phyloP scores from a whole-genome alignment of 1,284 basidiomycete species.

The Irpex sp. region DNA sequence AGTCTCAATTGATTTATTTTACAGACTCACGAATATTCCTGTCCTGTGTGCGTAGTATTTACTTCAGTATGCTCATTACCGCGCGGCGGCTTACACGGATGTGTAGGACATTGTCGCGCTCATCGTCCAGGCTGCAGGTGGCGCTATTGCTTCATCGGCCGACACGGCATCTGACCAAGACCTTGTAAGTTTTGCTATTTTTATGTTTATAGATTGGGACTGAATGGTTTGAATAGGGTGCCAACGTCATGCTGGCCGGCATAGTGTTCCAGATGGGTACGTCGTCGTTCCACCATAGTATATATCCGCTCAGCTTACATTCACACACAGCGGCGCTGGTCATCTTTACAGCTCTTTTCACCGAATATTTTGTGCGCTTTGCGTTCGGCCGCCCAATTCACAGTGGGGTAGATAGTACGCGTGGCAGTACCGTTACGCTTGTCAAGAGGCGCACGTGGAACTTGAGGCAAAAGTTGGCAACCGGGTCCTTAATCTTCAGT shows the following conservation, averaged over 20 bases:
- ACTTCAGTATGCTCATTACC: background rate
- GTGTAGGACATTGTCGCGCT: slow-evolving; percentile 45
- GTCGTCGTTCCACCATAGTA: slow-evolving; percentile 12
- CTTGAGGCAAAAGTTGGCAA: slow-evolving; percentile 3
- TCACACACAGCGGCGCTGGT: slow-evolving; percentile 29
- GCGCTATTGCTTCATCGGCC: slow-evolving; percentile 46
- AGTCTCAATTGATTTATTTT: background rate
- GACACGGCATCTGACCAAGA: slow-evolving; percentile 14
- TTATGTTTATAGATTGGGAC: no score
- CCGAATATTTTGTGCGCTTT: slow-evolving; percentile 41
- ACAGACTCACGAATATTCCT: slow-evolving; percentile 17
- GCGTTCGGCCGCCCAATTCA: slow-evolving; percentile 23
- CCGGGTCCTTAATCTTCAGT: slow-evolving; percentile 28
- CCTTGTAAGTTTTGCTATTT: slow-evolving; percentile 16
- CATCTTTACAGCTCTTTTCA: slow-evolving; percentile 32
- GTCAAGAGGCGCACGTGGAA: background rate
- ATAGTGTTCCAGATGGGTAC: slow-evolving; percentile 53
- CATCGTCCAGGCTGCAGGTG: slow-evolving; percentile 53
- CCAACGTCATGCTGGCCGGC: slow-evolving; percentile 52
- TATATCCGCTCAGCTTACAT: background rate
- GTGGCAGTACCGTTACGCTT: slow-evolving; percentile 3
- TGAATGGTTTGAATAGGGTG: slow-evolving; percentile 32
- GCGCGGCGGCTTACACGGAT: slow-evolving; percentile 14
- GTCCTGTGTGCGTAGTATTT: slow-evolving; percentile 7
- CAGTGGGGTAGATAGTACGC: background rate